These are phyloP conservation scores for Agaricus subrufescens DNA, from an alignment of 768 basidiomycete species.

Conservation along the genomic window DNA sequence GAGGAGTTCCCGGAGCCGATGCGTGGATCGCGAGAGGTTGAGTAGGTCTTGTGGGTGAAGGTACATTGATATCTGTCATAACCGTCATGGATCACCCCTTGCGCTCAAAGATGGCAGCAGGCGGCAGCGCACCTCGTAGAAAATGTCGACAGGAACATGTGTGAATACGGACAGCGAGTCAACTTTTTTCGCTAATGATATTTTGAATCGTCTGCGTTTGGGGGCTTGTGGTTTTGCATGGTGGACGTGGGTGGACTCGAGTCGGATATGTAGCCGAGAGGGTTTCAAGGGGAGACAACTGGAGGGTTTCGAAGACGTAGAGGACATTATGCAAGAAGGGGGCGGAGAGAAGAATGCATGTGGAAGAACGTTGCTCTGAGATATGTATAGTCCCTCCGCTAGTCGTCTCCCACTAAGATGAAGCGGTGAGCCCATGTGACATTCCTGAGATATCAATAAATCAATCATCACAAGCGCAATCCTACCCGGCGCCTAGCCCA, in stretches of 20 bases:
- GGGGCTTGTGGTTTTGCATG: constrained; percentile 1
- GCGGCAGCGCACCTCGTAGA: constrained; percentile 23
- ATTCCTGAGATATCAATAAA: not conserved
- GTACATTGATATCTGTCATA: constrained; percentile 36
- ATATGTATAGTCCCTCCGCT: constrained; percentile 6
- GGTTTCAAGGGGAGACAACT: not conserved
- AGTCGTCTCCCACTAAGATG: not conserved
- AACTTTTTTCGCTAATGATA: not conserved
- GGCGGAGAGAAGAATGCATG: not conserved
- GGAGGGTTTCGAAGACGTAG: not conserved
- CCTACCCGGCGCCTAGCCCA: not conserved
- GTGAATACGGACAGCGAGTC: constrained; percentile 16
- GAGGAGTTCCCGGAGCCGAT: constrained; percentile 34
- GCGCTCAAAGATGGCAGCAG: not conserved
- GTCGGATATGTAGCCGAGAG: not conserved
- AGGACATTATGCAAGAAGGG: not conserved
- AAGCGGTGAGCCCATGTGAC: constrained; percentile 2
- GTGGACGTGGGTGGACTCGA: constrained; percentile 1
- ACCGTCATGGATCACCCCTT: not conserved
- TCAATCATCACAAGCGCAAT: not conserved
- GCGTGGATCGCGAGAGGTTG: constrained; percentile 38
- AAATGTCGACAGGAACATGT: constrained; percentile 25
- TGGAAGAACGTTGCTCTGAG: not conserved
- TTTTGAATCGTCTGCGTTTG: not conserved
- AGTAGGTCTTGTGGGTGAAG: constrained; percentile 43